Percentiles rank a stretch among this genome's conserved stretches.
These are phyloP conservation scores for Thalia dealbata DNA, from an alignment of 176 grass and related monocot species.

Conservation along the genomic window DNA sequence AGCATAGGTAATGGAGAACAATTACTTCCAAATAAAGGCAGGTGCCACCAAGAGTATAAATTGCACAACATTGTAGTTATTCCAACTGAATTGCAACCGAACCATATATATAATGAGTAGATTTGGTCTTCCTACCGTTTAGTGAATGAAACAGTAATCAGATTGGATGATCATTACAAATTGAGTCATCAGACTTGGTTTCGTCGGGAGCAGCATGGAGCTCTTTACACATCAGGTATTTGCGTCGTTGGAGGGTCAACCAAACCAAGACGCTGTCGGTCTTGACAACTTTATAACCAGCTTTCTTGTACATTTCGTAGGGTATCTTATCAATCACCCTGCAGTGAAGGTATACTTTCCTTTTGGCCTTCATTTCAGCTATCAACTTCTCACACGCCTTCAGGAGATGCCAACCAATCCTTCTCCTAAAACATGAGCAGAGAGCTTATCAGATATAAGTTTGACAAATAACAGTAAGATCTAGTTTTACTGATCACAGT, in stretches of 20 bases:
- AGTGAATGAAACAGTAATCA: background rate
- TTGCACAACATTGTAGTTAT: background rate
- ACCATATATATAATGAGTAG: background rate
- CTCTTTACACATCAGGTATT: conserved; percentile 70
- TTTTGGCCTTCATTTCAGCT: conserved; percentile 48
- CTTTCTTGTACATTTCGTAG: conserved; percentile 64
- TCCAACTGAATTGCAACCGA: background rate
- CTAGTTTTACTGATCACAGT: too few species aligned
- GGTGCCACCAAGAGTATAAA: too few species aligned
- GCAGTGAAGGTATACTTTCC: conserved; percentile 64
- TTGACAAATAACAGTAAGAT: background rate
- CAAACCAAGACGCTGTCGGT: conserved; percentile 70
- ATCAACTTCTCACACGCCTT: conserved; percentile 67
- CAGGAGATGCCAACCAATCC: conserved; percentile 67
- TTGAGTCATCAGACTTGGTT: too few species aligned
- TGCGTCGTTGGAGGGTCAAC: conserved; percentile 66
- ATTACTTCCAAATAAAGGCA: too few species aligned
- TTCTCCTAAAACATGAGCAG: conserved; percentile 32
- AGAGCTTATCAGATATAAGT: background rate
- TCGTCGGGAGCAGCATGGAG: conserved; percentile 15
- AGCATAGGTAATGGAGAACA: too few species aligned
- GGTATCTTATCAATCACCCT: conserved; percentile 68
- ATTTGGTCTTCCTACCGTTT: background rate
- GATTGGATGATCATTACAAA: background rate
- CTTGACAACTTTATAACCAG: conserved; percentile 44